Evolutionary conservation across 1,139 yeast species (phyloP).

Genomic region (Martiniozyma asiatica): DNA sequence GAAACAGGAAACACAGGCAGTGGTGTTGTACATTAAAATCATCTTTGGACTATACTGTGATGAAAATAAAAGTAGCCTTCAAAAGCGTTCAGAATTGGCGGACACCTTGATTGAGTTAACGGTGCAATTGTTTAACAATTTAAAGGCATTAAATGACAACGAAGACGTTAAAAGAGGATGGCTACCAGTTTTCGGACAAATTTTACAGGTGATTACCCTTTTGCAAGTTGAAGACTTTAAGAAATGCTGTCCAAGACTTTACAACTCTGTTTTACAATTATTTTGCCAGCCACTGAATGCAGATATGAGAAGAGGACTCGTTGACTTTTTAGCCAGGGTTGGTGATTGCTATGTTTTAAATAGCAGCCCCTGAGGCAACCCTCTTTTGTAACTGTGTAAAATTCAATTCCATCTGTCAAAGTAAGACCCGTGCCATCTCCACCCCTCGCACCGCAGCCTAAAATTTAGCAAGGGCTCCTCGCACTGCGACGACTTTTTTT

Average conservation of each 20-base stretch:
- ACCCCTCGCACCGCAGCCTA: constrained; percentile 7
- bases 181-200: constrained; percentile 86
- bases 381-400: constrained; percentile 54
- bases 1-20: constrained; percentile 84
- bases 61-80: constrained; percentile 26
- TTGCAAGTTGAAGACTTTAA: constrained; percentile 68
- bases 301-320: constrained; percentile 59
- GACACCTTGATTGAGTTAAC: constrained; percentile 59
- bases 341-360: constrained; percentile 45
- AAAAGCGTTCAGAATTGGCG: constrained; percentile 33
- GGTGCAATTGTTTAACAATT: constrained; percentile 31
- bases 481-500: background rate
- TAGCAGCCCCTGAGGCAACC: constrained; percentile 39
- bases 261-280: constrained; percentile 52
- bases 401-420: no score
- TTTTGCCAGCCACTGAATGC: constrained; percentile 58
- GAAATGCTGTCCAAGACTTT: constrained; percentile 52
- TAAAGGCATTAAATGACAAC: background rate
- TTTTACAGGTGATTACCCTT: constrained; percentile 69
- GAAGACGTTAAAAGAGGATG: constrained; percentile 53
- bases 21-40: constrained; percentile 75
- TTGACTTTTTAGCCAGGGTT: constrained; percentile 53
- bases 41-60: constrained; percentile 75
- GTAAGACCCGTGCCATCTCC: background rate
- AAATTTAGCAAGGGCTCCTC: background rate